These are phyloP conservation scores for Phytophthora fragariae DNA, from an alignment of 352 stramenopile genomes.

Conservation along the genomic window DNA sequence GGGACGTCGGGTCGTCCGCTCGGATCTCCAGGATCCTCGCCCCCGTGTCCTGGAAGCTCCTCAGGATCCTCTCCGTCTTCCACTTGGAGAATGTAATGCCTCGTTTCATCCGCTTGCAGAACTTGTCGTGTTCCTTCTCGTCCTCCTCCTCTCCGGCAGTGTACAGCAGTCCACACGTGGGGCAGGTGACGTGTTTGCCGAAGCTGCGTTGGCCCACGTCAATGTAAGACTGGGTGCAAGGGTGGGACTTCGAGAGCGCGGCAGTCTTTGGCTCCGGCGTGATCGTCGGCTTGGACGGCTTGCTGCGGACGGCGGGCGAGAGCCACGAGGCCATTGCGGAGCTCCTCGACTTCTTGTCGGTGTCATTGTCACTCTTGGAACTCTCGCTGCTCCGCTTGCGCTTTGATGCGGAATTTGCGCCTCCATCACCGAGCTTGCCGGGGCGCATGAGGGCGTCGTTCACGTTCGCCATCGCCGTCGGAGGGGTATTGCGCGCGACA, in stretches of 20 bases:
- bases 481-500: neutral
- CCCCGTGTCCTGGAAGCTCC: constrained; percentile 47
- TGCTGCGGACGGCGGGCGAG: neutral
- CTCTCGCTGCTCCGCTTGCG: neutral
- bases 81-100: constrained; percentile 68
- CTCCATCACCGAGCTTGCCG: neutral
- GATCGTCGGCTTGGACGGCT: neutral
- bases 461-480: neutral
- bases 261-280: neutral
- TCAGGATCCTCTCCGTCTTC: constrained; percentile 70
- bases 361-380: neutral
- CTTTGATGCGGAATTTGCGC: neutral
- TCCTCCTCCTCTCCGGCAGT: constrained; percentile 76
- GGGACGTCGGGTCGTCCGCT: constrained; percentile 50
- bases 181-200: constrained; percentile 65
- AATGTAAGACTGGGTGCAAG: constrained; percentile 68
- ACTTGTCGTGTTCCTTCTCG: constrained; percentile 72
- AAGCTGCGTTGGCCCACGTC: constrained; percentile 82
- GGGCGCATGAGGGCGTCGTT: neutral
- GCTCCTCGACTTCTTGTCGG: neutral
- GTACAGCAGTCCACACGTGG: constrained; percentile 75
- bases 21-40: constrained; percentile 76
- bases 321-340: neutral
- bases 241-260: neutral
- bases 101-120: constrained; percentile 53